Base-by-base conservation (phyloP, 441 rosid species). In the Erodium moschatum region DNA sequence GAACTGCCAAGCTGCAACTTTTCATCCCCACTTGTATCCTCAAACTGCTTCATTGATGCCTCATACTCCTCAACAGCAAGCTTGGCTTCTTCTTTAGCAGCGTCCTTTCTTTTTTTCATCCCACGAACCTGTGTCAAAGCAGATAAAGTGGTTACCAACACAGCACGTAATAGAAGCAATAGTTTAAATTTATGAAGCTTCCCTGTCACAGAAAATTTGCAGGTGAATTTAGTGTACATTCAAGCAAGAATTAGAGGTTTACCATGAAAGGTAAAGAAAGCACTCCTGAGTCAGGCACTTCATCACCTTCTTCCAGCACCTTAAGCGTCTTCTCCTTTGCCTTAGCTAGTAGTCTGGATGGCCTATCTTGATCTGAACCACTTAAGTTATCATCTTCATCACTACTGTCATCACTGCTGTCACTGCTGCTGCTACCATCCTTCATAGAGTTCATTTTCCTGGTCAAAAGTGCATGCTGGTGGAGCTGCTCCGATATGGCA, bases 261-360 rank as follows among this genome's bases (percentile, higher is more conserved):
- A 93, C 98, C 98, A 93, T 93, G 79, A 91, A 93, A 77, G 98
- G 98, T 75, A 93, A 82, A 69, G 96, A 82, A 70, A 87, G 78
- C 72, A 93, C 84, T 81, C 97, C 96, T 10, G 96, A 81, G 50
- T 74, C 71, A 58, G 96, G 87, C 61, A 76, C 78, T 79, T 85
- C 89, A 58, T 83, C 86, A 50, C 85, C 86, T 44, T 87, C 92
- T 77, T 85, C 89, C 38, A 89, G 65, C 64, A 82, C 72, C 80
- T 83, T 76, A 29, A 85, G 79, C 18, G 96, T 93, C 79, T 86
- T 88, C 77, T 84, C 87, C 76, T 80, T 88, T 21, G 96, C 97
- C 70, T 84, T 82, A 29, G 81, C 80, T 67, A 89, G 66, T 78
- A 88, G 71, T 73, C 81, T 85, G 44, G 84, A 77, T 66, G 82